Percentiles rank a stretch among this genome's conserved stretches.
Evolutionary conservation across 805 yeast genomes (phyloP).

Genomic region (Kuraishia piskuri): DNA sequence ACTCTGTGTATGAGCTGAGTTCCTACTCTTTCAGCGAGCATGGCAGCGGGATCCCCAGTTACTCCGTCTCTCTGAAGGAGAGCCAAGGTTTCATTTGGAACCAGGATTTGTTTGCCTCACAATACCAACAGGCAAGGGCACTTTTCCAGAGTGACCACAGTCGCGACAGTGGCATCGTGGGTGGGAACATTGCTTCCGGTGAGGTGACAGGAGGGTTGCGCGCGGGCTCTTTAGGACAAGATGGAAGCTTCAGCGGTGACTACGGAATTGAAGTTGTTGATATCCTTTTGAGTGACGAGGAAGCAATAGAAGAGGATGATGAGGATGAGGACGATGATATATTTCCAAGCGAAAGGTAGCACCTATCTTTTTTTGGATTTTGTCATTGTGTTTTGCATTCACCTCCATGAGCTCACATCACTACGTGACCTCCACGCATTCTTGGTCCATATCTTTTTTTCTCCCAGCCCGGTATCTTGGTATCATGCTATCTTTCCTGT

Average conservation of each 20-base stretch:
- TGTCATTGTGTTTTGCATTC: background rate
- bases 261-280: conserved; percentile 2
- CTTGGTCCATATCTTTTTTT: too few relatives aligned
- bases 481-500: too few relatives aligned
- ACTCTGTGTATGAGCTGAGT: conserved; percentile 38
- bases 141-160: conserved; percentile 2
- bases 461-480: too few relatives aligned
- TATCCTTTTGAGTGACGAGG: conserved; percentile 3
- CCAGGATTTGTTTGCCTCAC: conserved; percentile 67
- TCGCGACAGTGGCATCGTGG: background rate
- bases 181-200: conserved; percentile 2
- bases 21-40: background rate
- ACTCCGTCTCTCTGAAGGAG: conserved; percentile 41
- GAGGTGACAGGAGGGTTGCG: conserved; percentile 15
- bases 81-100: conserved; percentile 73
- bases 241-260: background rate
- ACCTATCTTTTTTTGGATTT: background rate
- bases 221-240: conserved; percentile 7
- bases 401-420: too few relatives aligned
- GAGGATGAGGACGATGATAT: conserved; percentile 1
- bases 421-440: too few relatives aligned
- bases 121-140: conserved; percentile 50
- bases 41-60: conserved; percentile 20
- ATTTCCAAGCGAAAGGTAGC: conserved; percentile 3
- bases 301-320: conserved; percentile 1